These are phyloP conservation scores for Heritiera littoralis DNA, from an alignment of 345 rosid genomes.

Conservation along the genomic window DNA sequence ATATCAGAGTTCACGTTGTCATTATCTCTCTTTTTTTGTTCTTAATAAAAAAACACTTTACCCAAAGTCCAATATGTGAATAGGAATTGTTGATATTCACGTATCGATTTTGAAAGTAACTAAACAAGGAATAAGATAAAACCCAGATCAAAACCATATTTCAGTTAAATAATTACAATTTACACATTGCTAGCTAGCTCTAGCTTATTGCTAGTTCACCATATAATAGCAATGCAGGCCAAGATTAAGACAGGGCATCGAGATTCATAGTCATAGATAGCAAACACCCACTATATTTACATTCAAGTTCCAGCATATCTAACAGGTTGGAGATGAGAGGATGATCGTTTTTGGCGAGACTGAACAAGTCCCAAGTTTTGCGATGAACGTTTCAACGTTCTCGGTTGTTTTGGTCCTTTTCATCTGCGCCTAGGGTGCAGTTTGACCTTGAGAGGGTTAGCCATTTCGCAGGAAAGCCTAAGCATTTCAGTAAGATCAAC, in stretches of 20 bases:
- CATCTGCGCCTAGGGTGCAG: slow-evolving; percentile 37
- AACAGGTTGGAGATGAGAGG: neutral
- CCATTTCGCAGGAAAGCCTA: slow-evolving; percentile 81
- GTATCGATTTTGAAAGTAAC: no score
- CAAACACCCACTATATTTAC: neutral
- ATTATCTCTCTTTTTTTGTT: no score
- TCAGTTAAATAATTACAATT: neutral
- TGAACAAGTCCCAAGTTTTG: neutral
- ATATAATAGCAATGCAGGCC: neutral
- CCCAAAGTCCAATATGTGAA: no score
- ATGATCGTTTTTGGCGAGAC: neutral
- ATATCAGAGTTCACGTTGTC: no score
- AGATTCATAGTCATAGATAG: neutral
- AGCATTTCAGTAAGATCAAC: slow-evolving; percentile 69
- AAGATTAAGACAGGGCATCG: neutral
- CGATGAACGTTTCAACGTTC: neutral
- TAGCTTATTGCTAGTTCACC: neutral
- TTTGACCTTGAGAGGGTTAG: slow-evolving; percentile 55
- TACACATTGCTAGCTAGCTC: neutral
- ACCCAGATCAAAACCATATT: neutral
- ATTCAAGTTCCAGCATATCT: neutral
- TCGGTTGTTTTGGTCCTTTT: neutral
- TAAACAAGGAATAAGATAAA: neutral
- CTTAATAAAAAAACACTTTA: no score
- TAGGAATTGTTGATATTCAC: no score